Evolutionary conservation across 2,329 filamentous ascomycete species (phyloP), one percentile per base, ranked within the genome.

Genomic region (Ophiostoma ulmi): DNA sequence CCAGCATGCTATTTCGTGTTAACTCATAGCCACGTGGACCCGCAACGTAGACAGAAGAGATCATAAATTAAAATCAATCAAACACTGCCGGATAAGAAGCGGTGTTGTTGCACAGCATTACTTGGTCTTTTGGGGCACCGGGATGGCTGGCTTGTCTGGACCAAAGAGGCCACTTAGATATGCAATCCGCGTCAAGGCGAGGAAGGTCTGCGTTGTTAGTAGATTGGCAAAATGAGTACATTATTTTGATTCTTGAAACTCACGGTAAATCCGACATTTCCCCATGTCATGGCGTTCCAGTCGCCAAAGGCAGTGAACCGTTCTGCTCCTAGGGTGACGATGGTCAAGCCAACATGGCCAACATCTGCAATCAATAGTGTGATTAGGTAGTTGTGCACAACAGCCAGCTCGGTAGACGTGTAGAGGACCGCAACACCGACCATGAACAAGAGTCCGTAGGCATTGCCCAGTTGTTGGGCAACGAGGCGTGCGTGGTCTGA

Each of bases 201-300:
- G 79, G 69, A 87, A 86, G 0, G 79, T 72, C 85, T 87, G 72
- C 14, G 7, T 64, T 20, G 22, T 31, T 5, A 14, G 22, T 48
- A 31, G 4, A 31, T 31, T 31, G 4, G 31, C 44, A 48, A 31
- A 39, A 10, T 48, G 44, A 55, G 52, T 22, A n/a, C 14, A 22
- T 20, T 3, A 17, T 22, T 7, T 52, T n/a, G 14, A 52, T 52
- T 31, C 2, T 31, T 31, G 31, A 22, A 20, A 69, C 38, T 67
- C 52, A 88, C 85, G 36, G 90, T 92, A 68, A 84, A 83, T 8
- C 85, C 88, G 73, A 93, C 83, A 75, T 93, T 93, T 2, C 90
- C 91, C 87, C 88, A 91, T n/a, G 88, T 85, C 81, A 90, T 85
- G 44, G 84, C 80, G 77, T 91, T 92, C 90, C 90, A 93, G 31